Evolutionary conservation across 2,329 filamentous ascomycete species (phyloP).

Genomic region (Huntiella omanensis): DNA sequence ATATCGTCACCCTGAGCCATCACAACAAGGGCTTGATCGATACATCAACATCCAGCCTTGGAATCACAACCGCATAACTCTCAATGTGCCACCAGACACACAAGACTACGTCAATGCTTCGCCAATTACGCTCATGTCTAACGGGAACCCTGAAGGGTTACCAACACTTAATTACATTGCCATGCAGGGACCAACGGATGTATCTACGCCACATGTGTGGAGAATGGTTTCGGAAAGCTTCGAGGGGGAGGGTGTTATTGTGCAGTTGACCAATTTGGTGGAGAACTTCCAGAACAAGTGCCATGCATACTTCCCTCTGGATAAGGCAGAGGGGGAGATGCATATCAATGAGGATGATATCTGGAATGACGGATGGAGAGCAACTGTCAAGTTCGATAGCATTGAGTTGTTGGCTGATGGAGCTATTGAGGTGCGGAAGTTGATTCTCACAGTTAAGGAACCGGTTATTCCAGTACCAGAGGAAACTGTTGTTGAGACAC

Average conservation of each 20-base stretch:
- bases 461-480: constrained; percentile 12
- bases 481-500: too few relatives aligned
- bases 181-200: constrained; percentile 73
- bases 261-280: constrained; percentile 85
- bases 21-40: constrained; percentile 42
- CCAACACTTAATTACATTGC: constrained; percentile 56
- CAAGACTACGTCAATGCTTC: constrained; percentile 74
- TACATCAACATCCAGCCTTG: constrained; percentile 85
- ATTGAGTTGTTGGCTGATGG: constrained; percentile 35
- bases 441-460: constrained; percentile 37
- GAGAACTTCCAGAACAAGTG: constrained; percentile 69
- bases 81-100: constrained; percentile 55
- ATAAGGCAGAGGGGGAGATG: constrained; percentile 31
- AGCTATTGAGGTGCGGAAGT: constrained; percentile 54
- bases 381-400: constrained; percentile 48
- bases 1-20: constrained; percentile 7
- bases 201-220: constrained; percentile 69
- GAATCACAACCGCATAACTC: constrained; percentile 65
- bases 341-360: constrained; percentile 43
- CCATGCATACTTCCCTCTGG: constrained; percentile 64
- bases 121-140: constrained; percentile 38
- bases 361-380: constrained; percentile 48
- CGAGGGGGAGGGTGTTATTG: constrained; percentile 55
- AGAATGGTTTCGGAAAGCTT: constrained; percentile 81
- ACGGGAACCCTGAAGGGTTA: constrained; percentile 18